phyloP scores from a whole-genome alignment of 768 basidiomycete genomes.

The Kwoniella mangroviensis region DNA sequence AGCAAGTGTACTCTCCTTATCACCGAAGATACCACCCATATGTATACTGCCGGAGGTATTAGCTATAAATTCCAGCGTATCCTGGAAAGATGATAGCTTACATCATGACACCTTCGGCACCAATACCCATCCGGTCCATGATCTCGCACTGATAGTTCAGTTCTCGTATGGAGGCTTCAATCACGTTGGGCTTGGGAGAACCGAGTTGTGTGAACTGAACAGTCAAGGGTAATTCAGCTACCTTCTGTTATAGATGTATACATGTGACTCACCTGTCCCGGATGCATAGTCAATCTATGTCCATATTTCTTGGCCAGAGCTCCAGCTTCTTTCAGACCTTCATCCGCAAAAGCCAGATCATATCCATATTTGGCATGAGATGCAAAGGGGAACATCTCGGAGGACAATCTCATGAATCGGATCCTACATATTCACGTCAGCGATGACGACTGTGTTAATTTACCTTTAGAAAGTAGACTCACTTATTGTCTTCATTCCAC shows the following conservation, averaged over 20 bases:
- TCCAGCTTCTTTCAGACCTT: constrained; percentile 67
- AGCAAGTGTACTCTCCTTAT: constrained; percentile 72
- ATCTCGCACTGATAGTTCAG: constrained; percentile 86
- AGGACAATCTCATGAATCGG: constrained; percentile 84
- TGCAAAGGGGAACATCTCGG: constrained; percentile 92
- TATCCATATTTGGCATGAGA: constrained; percentile 77
- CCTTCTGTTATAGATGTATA: background rate
- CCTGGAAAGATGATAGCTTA: constrained; percentile 52
- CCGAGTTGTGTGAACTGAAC: constrained; percentile 66
- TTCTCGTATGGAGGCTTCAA: constrained; percentile 76
- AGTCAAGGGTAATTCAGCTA: background rate
- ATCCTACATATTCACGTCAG: constrained; percentile 63
- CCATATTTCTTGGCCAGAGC: constrained; percentile 70
- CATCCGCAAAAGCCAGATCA: constrained; percentile 73
- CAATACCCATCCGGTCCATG: constrained; percentile 77
- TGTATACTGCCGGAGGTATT: constrained; percentile 47
- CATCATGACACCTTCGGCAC: constrained; percentile 83
- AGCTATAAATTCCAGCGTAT: background rate
- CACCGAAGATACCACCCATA: constrained; percentile 81
- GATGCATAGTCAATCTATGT: constrained; percentile 83
- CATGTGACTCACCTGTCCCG: constrained; percentile 71
- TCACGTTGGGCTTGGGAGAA: constrained; percentile 74
- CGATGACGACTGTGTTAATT: too few relatives aligned
- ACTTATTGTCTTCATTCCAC: constrained; percentile 89
- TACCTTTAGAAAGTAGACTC: too few relatives aligned